phyloP scores from a whole-genome alignment of 2,329 filamentous ascomycete species.

The Thielaviopsis euricoi region DNA sequence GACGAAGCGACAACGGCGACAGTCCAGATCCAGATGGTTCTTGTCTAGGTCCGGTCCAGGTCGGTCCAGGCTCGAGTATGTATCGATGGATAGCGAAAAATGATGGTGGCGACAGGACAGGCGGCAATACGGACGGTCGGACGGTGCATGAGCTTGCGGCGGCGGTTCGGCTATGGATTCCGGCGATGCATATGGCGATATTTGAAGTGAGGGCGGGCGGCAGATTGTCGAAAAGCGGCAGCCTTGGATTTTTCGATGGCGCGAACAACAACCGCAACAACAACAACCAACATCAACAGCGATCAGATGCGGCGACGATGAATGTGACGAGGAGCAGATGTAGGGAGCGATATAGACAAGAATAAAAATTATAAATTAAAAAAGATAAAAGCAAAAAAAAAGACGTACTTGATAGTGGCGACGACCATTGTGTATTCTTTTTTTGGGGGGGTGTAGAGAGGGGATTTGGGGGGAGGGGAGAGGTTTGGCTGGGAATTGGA shows the following conservation, averaged over 20 bases:
- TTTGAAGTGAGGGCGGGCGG: not conserved
- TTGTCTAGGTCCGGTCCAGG: too few species aligned
- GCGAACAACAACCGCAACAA: not conserved
- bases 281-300: too few species aligned
- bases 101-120: not conserved
- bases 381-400: too few species aligned
- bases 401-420: constrained; percentile 46
- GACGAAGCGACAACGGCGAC: too few species aligned
- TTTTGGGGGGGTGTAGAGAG: not conserved
- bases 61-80: too few species aligned
- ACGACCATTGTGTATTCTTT: constrained; percentile 34
- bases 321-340: not conserved
- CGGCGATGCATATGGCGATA: not conserved
- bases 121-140: too few species aligned
- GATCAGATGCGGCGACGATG: not conserved
- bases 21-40: too few species aligned
- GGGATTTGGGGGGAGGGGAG: not conserved
- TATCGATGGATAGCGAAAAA: not conserved
- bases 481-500: not conserved
- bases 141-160: not conserved
- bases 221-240: not conserved
- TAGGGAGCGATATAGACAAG: not conserved
- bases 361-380: too few species aligned
- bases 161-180: not conserved
- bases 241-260: not conserved